Conservation (phyloP, 2,329 filamentous ascomycete species). For the Gremmenia infestans region DNA sequence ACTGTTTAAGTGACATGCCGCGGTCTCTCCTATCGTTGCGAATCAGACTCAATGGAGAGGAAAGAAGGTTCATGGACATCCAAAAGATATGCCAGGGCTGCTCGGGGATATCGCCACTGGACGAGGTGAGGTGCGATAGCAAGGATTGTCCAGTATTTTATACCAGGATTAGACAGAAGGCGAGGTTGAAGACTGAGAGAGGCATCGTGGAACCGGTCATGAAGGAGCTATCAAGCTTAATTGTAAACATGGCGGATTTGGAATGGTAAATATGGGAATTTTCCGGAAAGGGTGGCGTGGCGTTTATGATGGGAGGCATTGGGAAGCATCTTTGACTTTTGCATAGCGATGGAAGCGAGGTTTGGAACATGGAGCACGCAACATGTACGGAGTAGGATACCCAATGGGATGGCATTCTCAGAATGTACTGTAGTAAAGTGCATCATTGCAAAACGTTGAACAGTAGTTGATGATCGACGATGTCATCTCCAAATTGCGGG, state of each 20-base stretch:
- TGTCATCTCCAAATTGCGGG: not conserved
- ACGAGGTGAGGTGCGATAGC: constrained; percentile 82
- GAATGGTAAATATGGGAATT: constrained; percentile 24
- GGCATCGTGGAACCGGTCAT: constrained; percentile 38
- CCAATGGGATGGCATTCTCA: not conserved
- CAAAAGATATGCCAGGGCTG: constrained; percentile 75
- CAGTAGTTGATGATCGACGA: not conserved
- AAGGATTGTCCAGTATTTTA: constrained; percentile 94
- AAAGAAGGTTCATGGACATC: constrained; percentile 60
- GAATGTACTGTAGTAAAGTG: too few species aligned
- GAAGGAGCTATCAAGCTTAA: constrained; percentile 34
- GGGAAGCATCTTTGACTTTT: not conserved
- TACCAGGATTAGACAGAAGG: constrained; percentile 59
- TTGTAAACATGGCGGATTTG: constrained; percentile 19
- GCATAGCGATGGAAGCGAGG: constrained; percentile 1
- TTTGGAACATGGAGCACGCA: not conserved
- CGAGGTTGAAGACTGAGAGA: constrained; percentile 37
- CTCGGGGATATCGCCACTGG: constrained; percentile 64
- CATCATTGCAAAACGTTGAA: not conserved
- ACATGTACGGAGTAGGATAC: not conserved
- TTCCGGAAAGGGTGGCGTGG: not conserved
- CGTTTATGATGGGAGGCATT: not conserved
- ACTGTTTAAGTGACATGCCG: constrained; percentile 51
- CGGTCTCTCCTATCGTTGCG: constrained; percentile 61
- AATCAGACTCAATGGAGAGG: constrained; percentile 54